A percentile compares a stretch with the other conserved stretches of the same genome.
These are phyloP conservation scores for Taiozyma sp. DNA, from an alignment of 1,139 yeast species.

Conservation along the genomic window DNA sequence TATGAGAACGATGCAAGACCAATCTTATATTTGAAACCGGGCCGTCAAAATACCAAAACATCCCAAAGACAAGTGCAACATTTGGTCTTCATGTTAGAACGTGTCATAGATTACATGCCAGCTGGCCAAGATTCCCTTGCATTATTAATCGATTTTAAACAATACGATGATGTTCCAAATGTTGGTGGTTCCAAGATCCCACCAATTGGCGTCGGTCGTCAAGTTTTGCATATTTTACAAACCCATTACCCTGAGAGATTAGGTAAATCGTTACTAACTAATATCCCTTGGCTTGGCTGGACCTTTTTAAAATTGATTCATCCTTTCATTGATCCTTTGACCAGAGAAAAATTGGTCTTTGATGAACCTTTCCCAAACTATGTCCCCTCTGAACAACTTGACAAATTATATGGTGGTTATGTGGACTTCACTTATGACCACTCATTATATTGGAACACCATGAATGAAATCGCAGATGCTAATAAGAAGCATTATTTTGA, in stretches of 20 bases:
- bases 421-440: conserved; percentile 83
- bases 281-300: conserved; percentile 94
- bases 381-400: conserved; percentile 79
- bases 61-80: conserved; percentile 88
- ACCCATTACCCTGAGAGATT: conserved; percentile 95
- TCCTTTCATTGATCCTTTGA: conserved; percentile 93
- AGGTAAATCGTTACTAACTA: conserved; percentile 86
- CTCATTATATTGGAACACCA: conserved; percentile 73
- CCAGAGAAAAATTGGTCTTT: conserved; percentile 86
- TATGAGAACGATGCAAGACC: conserved; percentile 85
- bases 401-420: conserved; percentile 77
- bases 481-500: conserved; percentile 53
- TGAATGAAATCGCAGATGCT: conserved; percentile 52
- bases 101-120: conserved; percentile 87
- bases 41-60: conserved; percentile 87
- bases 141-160: conserved; percentile 82
- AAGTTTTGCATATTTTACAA: conserved; percentile 71
- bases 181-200: conserved; percentile 68
- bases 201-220: conserved; percentile 72
- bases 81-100: conserved; percentile 83
- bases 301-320: conserved; percentile 85
- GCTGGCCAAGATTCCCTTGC: conserved; percentile 93
- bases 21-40: conserved; percentile 82
- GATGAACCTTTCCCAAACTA: conserved; percentile 84
- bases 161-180: conserved; percentile 38